Evolutionary conservation across 768 basidiomycete genomes (phyloP).

Genomic region (Podaxis sp.): DNA sequence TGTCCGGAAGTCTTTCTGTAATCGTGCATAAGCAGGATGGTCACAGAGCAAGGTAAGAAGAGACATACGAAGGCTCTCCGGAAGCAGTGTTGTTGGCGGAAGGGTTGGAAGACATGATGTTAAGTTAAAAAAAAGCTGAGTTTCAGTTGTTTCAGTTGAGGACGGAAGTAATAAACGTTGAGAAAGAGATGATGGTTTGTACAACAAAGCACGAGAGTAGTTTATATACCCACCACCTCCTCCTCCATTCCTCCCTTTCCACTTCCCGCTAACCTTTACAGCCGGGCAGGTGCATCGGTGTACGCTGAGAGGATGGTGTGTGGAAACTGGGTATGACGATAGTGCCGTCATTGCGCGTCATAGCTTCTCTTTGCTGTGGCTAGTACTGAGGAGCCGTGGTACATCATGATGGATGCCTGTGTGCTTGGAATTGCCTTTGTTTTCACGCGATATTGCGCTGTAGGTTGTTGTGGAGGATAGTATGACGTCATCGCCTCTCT

Average conservation of each 20-base stretch:
- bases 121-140: neutral
- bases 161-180: neutral
- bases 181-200: neutral
- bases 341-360: neutral
- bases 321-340: neutral
- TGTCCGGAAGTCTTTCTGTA: constrained; percentile 18
- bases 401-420: neutral
- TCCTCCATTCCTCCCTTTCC: neutral
- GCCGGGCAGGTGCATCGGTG: neutral
- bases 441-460: neutral
- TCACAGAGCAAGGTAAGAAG: no score
- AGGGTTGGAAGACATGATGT: constrained; percentile 13
- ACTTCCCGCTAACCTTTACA: neutral
- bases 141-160: neutral
- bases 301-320: neutral
- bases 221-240: neutral
- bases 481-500: no score
- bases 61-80: constrained; percentile 28
- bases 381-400: neutral
- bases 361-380: neutral
- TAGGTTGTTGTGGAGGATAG: neutral
- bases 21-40: neutral
- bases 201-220: neutral
- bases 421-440: neutral
- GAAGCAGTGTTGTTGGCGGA: constrained; percentile 25